These are phyloP conservation scores for Tylopilus subfusipes DNA, from an alignment of 768 basidiomycete species.

Conservation along the genomic window DNA sequence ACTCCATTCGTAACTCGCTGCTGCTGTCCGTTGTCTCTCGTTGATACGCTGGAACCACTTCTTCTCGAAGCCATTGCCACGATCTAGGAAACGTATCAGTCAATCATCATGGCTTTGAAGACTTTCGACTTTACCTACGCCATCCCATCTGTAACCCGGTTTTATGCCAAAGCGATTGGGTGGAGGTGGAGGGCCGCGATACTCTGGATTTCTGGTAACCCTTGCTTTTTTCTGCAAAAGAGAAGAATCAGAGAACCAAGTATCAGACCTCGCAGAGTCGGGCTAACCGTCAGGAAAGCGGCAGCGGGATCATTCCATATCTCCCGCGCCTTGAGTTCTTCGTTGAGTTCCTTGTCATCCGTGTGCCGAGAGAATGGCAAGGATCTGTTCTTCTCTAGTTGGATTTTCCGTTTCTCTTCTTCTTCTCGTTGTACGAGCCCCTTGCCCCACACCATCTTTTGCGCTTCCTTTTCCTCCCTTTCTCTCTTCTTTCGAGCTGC, in stretches of 20 bases:
- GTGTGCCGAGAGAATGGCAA: conserved; percentile 72
- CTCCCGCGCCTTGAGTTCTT: conserved; percentile 73
- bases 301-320: conserved; percentile 99
- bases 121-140: conserved; percentile 66
- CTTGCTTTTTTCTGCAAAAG: conserved; percentile 67
- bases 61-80: conserved; percentile 92
- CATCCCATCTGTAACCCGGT: conserved; percentile 98
- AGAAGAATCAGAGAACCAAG: conserved; percentile 1
- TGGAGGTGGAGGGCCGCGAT: conserved; percentile 81
- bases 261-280: background rate
- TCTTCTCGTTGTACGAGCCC: conserved; percentile 88
- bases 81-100: conserved; percentile 48
- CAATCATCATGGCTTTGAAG: background rate
- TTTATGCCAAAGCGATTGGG: conserved; percentile 95
- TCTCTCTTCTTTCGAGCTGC: conserved; percentile 78
- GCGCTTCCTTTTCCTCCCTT: conserved; percentile 78
- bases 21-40: conserved; percentile 60
- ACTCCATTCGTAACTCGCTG: conserved; percentile 81
- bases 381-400: conserved; percentile 65
- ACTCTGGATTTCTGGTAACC: conserved; percentile 79
- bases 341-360: conserved; percentile 84
- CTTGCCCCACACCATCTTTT: conserved; percentile 98
- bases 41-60: conserved; percentile 85
- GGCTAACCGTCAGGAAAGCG: conserved; percentile 79
- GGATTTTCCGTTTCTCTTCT: conserved; percentile 57